phyloP scores from a whole-genome alignment of 441 rosid species.

The Syzygium malaccense region DNA sequence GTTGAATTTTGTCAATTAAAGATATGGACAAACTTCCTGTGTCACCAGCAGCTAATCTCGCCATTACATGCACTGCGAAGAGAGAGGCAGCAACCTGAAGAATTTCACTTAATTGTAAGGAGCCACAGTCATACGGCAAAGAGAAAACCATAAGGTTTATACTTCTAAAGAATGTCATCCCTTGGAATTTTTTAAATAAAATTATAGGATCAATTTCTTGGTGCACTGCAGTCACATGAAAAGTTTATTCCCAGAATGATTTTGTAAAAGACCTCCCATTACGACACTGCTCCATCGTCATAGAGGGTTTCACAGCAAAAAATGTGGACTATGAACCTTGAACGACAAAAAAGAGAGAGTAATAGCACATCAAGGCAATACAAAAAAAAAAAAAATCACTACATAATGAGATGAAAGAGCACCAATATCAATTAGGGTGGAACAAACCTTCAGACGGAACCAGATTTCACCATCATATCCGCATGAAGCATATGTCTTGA shows the following conservation, averaged over 20 bases:
- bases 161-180: not conserved
- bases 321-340: not conserved
- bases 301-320: not conserved
- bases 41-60: constrained; percentile 48
- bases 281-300: not conserved
- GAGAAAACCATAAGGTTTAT: not conserved
- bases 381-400: not conserved
- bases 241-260: not conserved
- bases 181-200: not conserved
- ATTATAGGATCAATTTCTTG: not conserved
- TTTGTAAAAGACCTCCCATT: not conserved
- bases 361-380: not conserved
- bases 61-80: constrained; percentile 61
- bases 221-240: not conserved
- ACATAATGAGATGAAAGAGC: not conserved
- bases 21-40: constrained; percentile 63
- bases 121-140: not conserved
- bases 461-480: constrained; percentile 44
- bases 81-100: constrained; percentile 71
- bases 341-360: not conserved
- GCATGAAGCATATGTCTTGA: constrained; percentile 52
- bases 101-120: not conserved
- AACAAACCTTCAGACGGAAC: constrained; percentile 46
- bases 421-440: not conserved
- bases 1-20: constrained; percentile 49